Evolutionary conservation across 1,284 basidiomycete species (phyloP), one percentile per base, ranked within the genome.

Genomic region (Tilletia horrida): DNA sequence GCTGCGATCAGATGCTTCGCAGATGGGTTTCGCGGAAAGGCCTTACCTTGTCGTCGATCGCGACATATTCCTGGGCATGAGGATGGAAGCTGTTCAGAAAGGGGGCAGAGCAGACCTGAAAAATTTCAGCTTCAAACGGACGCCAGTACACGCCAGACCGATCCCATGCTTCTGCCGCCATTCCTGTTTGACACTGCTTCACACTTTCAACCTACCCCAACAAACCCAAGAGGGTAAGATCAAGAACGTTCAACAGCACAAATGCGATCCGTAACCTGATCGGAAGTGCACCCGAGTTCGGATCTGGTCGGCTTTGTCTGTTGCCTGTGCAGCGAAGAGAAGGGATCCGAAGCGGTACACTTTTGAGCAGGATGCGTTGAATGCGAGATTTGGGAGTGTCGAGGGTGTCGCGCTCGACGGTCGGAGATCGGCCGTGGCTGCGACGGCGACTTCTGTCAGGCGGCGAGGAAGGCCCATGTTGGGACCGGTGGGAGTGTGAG

Each of bases 1-100:
- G n/a, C n/a, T n/a, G n/a, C n/a, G n/a, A n/a, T n/a, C n/a, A n/a
- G n/a, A n/a, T n/a, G n/a, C n/a, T n/a, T n/a, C n/a, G n/a, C n/a
- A n/a, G n/a, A n/a, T n/a, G n/a, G n/a, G n/a, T n/a, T n/a, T n/a
- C n/a, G n/a, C n/a, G n/a, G n/a, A n/a, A 40, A 6, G 35, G 35
- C 35, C 35, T 6, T 14, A 93, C 76, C 83, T 93, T 92, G 86
- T 91, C 90, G 79, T 90, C 91, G 42, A 93, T 80, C 0, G 89
- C 89, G 11, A 92, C 80, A 67, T 70, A 76, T 0, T 68, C 55
- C 29, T 75, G 72, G 0, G 71, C 73, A 48, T 66, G 63, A 0
- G 79, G 79, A 57, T 81, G 79, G 65, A 81, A 80, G 31, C 73
- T 52, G n/a, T 6, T 11, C 35, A 40, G 35, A n/a, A n/a, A n/a